Evolutionary conservation across 768 basidiomycete species (phyloP), one percentile per base, ranked within the genome.

Genomic region (Pholiota conissans): DNA sequence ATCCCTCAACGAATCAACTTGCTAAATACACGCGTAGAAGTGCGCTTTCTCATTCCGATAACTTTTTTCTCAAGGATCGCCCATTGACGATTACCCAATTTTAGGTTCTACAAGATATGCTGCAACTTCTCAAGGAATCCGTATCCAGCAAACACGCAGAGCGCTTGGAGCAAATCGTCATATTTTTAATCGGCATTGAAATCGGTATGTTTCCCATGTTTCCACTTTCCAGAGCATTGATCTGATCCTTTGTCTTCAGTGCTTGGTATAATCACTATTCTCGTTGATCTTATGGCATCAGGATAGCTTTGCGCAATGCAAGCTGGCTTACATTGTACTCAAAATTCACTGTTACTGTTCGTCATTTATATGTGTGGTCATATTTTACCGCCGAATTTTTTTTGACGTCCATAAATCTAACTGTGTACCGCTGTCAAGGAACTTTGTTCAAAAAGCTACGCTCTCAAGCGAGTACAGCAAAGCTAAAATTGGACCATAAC

Each of bases 91-190:
- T 34, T 16, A 54, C 34, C 37, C 39, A 53, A 47, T 60, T 58
- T 39, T 63, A 95, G 92, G 91, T 98, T 50, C 74, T 98, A 32
- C 95, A 98, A 79, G 95, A 98, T 71, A 96, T 98, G 91, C 84
- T 98, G 10, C 90, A 94, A 67, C 82, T 98, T 51, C 76, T 98
- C 52, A 98, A 98, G 72, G 95, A 97, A 73, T 91, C 92, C 10
- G 95, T 96, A 24, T 92, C 92, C 26, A 93, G 87, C 62, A 85
- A 87, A 65, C 93, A 97, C 66, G 86, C 93, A 0, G 95, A 97
- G 71, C 84, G 93, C 24, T 80, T 97, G 7, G 95, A 97, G 71
- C 91, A 92, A 69, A 93, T 97, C 56, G 91, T 97, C 61, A 96
- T 97, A 60, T 86, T 85, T 49, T 78, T 97, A 55, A 96, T 97